Percentiles rank a stretch among this genome's conserved stretches.
phyloP scores from a whole-genome alignment of 1,284 basidiomycete species.

The Phylloboletellus chloephorus region DNA sequence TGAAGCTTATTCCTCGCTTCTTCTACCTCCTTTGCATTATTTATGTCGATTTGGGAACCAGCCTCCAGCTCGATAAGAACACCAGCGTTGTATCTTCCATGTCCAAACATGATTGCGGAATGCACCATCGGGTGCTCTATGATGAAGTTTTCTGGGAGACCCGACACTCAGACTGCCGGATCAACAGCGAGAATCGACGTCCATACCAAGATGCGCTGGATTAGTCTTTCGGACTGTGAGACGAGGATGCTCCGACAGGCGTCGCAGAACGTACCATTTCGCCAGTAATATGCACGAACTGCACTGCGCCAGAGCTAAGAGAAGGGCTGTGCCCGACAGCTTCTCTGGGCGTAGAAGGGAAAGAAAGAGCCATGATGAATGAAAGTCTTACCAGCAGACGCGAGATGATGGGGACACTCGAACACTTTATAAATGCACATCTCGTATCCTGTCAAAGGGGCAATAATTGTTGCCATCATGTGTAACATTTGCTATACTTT shows the following conservation, averaged over 20 bases:
- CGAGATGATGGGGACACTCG: not conserved
- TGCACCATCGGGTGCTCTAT: conserved; percentile 14
- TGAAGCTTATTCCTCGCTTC: conserved; percentile 14
- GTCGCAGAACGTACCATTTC: conserved; percentile 13
- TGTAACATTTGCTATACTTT: too few species aligned
- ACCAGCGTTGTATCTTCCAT: conserved; percentile 35
- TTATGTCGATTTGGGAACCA: conserved; percentile 24
- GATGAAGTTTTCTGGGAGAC: conserved; percentile 14
- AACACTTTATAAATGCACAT: too few species aligned
- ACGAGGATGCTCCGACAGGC: not conserved
- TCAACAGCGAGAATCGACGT: not conserved
- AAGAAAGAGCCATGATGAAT: conserved; percentile 8
- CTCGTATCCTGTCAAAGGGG: too few species aligned
- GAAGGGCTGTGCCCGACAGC: not conserved
- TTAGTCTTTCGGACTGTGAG: conserved; percentile 16
- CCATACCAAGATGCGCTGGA: conserved; percentile 17
- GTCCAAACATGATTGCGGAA: conserved; percentile 36
- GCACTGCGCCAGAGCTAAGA: not conserved
- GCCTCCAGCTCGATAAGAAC: conserved; percentile 34
- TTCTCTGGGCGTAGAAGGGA: conserved; percentile 1
- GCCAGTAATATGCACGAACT: conserved; percentile 16
- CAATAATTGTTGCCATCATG: too few species aligned
- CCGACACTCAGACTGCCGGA: not conserved
- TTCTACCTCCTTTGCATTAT: conserved; percentile 10
- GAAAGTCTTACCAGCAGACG: conserved; percentile 11